These are phyloP conservation scores for Phialophora verrucosa DNA, from an alignment of 2,329 filamentous ascomycete genomes.

Conservation along the genomic window DNA sequence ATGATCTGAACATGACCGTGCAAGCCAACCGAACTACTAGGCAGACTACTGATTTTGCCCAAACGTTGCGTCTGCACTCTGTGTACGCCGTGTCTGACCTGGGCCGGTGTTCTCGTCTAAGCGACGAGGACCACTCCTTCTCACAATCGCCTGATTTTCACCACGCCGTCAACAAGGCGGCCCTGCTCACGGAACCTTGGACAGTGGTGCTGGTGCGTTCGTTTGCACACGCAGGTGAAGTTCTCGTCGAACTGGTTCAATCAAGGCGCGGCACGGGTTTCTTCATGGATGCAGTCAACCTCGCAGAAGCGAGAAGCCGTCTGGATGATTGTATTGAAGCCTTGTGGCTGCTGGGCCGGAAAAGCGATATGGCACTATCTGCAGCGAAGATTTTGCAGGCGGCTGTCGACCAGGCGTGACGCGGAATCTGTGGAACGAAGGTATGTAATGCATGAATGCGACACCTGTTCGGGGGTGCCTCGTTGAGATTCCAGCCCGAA, in stretches of 20 bases:
- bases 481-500: background rate
- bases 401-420: constrained; percentile 12
- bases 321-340: constrained; percentile 60
- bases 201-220: constrained; percentile 51
- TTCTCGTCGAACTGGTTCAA: constrained; percentile 21
- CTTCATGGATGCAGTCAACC: constrained; percentile 27
- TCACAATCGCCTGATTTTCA: constrained; percentile 49
- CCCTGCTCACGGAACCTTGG: constrained; percentile 65
- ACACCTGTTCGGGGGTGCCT: background rate
- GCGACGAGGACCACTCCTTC: constrained; percentile 17
- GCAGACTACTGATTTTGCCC: constrained; percentile 20
- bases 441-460: constrained; percentile 1
- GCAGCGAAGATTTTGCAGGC: constrained; percentile 42
- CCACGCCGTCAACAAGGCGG: constrained; percentile 59
- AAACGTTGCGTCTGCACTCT: constrained; percentile 17
- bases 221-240: constrained; percentile 25
- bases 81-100: constrained; percentile 25
- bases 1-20: constrained; percentile 45
- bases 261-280: constrained; percentile 36
- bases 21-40: constrained; percentile 17
- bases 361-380: constrained; percentile 59
- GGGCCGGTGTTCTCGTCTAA: constrained; percentile 21
- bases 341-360: constrained; percentile 61
- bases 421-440: background rate
- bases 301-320: constrained; percentile 45